phyloP scores from a whole-genome alignment of 768 basidiomycete genomes.

The Royoungia palumana region DNA sequence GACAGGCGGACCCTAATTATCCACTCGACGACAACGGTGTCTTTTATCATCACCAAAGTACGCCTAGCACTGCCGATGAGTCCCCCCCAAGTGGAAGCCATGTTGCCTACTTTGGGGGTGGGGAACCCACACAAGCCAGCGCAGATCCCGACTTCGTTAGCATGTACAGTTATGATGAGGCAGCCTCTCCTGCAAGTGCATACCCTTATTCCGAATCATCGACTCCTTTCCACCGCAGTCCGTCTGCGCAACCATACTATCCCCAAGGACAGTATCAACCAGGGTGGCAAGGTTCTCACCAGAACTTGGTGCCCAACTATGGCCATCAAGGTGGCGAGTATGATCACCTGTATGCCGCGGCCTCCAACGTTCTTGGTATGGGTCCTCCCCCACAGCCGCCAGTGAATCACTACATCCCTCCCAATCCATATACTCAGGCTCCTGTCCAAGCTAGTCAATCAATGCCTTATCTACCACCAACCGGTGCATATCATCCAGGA shows the following conservation, averaged over 20 bases:
- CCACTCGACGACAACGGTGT: constrained; percentile 33
- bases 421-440: constrained; percentile 22
- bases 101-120: constrained; percentile 26
- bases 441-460: constrained; percentile 29
- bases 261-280: constrained; percentile 18
- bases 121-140: constrained; percentile 21
- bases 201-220: constrained; percentile 26
- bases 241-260: constrained; percentile 21
- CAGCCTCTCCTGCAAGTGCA: constrained; percentile 29
- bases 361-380: constrained; percentile 79
- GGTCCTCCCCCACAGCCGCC: constrained; percentile 40
- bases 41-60: constrained; percentile 6
- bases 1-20: constrained; percentile 28
- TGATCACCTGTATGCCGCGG: constrained; percentile 66
- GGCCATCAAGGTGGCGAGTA: constrained; percentile 39
- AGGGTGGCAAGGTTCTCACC: constrained; percentile 30
- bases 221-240: constrained; percentile 13
- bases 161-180: constrained; percentile 39
- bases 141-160: constrained; percentile 37
- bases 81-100: constrained; percentile 23
- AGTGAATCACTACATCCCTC: constrained; percentile 19
- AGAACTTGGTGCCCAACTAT: constrained; percentile 19
- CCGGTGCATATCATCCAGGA: constrained; percentile 21
- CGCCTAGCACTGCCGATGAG: constrained; percentile 4
- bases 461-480: constrained; percentile 32